Percentiles rank a stretch among this genome's conserved stretches.
Conservation (phyloP, 108 stramenopile species). For the Pinguiococcus pyrenoidosus region DNA sequence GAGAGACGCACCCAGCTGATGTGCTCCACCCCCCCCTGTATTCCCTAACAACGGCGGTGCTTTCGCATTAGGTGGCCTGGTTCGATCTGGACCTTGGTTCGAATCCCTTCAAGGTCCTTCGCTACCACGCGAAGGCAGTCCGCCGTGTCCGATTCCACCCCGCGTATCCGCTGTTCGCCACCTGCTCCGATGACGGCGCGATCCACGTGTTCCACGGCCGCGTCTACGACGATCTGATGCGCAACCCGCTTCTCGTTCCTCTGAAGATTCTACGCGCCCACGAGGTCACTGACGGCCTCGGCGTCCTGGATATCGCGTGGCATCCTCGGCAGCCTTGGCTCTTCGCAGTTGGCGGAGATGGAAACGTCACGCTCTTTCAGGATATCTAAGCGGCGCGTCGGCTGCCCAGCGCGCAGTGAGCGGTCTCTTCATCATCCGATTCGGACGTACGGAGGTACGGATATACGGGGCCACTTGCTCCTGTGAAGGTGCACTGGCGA, state of each 20-base stretch:
- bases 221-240: constrained; percentile 65
- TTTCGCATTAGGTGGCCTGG: constrained; percentile 89
- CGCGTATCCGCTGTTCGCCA: constrained; percentile 90
- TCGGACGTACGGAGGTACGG: too few species aligned
- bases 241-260: constrained; percentile 90
- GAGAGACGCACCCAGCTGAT: too few species aligned
- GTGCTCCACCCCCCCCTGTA: too few species aligned
- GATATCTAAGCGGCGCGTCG: constrained; percentile 43
- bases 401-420: too few species aligned
- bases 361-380: constrained; percentile 76
- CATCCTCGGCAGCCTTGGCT: constrained; percentile 99
- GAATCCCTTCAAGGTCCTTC: constrained; percentile 87
- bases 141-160: constrained; percentile 58
- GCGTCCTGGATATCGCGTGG: constrained; percentile 67
- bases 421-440: too few species aligned
- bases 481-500: too few species aligned
- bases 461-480: too few species aligned
- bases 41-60: too few species aligned
- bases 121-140: constrained; percentile 81
- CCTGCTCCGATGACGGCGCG: constrained; percentile 85
- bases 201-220: constrained; percentile 96
- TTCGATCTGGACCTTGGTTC: constrained; percentile 86
- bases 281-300: constrained; percentile 55
- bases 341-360: constrained; percentile 90
- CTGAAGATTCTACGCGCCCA: constrained; percentile 92